These are phyloP conservation scores for Aspergillus japonicus DNA, from an alignment of 2,329 filamentous ascomycete species.

Conservation along the genomic window DNA sequence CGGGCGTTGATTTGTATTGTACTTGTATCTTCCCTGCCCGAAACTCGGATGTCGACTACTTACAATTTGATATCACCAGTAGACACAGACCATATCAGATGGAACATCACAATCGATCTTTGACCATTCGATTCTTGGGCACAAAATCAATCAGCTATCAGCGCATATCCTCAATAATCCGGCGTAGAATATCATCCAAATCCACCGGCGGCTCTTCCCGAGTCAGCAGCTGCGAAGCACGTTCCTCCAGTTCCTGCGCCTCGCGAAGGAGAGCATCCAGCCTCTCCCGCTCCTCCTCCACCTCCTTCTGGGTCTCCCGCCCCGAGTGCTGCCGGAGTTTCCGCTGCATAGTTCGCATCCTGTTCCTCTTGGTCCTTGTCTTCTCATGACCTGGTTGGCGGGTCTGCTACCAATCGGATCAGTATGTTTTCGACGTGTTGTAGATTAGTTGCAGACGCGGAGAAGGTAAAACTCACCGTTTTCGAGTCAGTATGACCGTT, in stretches of 20 bases:
- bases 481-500: too few relatives aligned
- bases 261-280: background rate
- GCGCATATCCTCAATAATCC: background rate
- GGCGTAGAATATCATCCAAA: background rate
- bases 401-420: background rate
- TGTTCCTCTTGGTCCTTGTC: background rate
- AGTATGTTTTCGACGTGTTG: background rate
- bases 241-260: background rate
- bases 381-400: too few relatives aligned
- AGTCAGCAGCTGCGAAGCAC: background rate
- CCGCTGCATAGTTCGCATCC: background rate
- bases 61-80: too few relatives aligned
- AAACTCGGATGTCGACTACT: too few relatives aligned
- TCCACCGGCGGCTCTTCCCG: background rate
- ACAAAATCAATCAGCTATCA: background rate
- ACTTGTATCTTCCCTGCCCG: background rate
- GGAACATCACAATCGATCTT: too few relatives aligned
- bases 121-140: too few relatives aligned
- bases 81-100: too few relatives aligned
- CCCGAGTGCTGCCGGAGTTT: background rate
- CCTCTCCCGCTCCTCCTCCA: background rate
- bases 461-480: background rate
- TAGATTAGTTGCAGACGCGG: too few relatives aligned
- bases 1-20: background rate
- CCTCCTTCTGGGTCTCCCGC: background rate